These are phyloP conservation scores for Cryptococcus sp. DNA, from an alignment of 1,284 basidiomycete species.

Conservation along the genomic window DNA sequence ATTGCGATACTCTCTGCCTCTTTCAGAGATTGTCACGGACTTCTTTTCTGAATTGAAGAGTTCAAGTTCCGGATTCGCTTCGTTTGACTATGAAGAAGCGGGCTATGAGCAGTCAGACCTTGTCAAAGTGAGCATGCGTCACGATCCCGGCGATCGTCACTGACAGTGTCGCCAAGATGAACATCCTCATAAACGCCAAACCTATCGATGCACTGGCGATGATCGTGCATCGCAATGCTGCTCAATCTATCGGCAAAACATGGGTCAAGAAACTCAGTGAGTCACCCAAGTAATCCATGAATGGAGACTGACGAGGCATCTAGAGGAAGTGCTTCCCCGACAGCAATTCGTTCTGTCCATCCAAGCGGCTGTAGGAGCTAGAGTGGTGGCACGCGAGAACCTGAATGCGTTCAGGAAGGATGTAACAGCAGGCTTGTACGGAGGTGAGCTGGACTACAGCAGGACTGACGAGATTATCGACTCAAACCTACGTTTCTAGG, in stretches of 20 bases:
- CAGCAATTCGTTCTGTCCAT: conserved; percentile 94
- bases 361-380: conserved; percentile 74
- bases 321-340: conserved; percentile 85
- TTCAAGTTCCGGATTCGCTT: conserved; percentile 82
- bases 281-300: conserved; percentile 33
- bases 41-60: conserved; percentile 90
- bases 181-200: conserved; percentile 80
- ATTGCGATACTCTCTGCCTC: conserved; percentile 75
- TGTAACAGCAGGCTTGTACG: conserved; percentile 91
- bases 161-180: conserved; percentile 61
- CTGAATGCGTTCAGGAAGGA: conserved; percentile 86
- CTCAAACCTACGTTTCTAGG: conserved; percentile 52
- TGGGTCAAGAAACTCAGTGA: conserved; percentile 90
- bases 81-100: conserved; percentile 91
- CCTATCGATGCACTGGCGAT: conserved; percentile 89
- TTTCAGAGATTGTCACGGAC: conserved; percentile 83
- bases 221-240: conserved; percentile 71
- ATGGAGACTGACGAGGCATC: neutral
- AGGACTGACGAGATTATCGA: neutral
- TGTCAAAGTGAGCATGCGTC: conserved; percentile 63
- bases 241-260: conserved; percentile 68
- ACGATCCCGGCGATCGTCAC: neutral
- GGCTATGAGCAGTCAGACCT: conserved; percentile 79
- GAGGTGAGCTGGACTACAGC: conserved; percentile 59
- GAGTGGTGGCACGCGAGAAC: conserved; percentile 84